Conservation (phyloP, 495 filamentous ascomycete genomes). For the Aspergillus biplanus region DNA sequence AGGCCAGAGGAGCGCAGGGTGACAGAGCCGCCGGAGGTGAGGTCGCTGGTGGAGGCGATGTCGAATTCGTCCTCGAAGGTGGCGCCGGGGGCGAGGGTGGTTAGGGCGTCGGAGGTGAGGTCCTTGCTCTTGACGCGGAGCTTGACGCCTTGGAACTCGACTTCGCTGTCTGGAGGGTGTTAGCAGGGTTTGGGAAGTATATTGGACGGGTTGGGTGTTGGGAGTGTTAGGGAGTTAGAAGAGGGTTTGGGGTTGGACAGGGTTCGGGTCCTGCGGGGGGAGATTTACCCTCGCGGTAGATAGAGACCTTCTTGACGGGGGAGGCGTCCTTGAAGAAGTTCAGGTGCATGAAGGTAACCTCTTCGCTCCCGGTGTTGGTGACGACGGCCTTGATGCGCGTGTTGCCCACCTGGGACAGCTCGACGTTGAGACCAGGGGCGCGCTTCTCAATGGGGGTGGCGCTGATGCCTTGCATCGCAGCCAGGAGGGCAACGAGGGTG, state of each 20-base stretch:
- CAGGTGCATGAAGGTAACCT: conserved; percentile 61
- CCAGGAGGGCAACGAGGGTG: conserved; percentile 36
- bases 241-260: too few species aligned
- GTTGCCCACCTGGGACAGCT: conserved; percentile 55
- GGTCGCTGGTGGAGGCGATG: conserved; percentile 59
- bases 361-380: conserved; percentile 59
- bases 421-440: conserved; percentile 52
- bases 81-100: conserved; percentile 58
- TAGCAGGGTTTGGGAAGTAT: too few species aligned
- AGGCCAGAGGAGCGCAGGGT: conserved; percentile 54
- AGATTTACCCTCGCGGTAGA: conserved; percentile 54
- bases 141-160: conserved; percentile 62
- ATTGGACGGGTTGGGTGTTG: too few species aligned
- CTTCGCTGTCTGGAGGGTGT: conserved; percentile 43
- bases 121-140: conserved; percentile 48
- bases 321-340: conserved; percentile 63
- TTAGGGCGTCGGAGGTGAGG: conserved; percentile 56
- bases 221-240: too few species aligned
- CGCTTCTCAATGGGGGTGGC: conserved; percentile 44
- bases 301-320: conserved; percentile 62
- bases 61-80: conserved; percentile 60
- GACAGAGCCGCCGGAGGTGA: conserved; percentile 52
- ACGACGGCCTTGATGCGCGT: conserved; percentile 63
- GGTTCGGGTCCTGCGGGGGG: too few species aligned
- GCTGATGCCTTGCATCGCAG: conserved; percentile 44